A percentile compares a stretch with the other conserved stretches of the same genome.
Conservation (phyloP, 345 rosid species). For the Hevea brasiliensis region DNA sequence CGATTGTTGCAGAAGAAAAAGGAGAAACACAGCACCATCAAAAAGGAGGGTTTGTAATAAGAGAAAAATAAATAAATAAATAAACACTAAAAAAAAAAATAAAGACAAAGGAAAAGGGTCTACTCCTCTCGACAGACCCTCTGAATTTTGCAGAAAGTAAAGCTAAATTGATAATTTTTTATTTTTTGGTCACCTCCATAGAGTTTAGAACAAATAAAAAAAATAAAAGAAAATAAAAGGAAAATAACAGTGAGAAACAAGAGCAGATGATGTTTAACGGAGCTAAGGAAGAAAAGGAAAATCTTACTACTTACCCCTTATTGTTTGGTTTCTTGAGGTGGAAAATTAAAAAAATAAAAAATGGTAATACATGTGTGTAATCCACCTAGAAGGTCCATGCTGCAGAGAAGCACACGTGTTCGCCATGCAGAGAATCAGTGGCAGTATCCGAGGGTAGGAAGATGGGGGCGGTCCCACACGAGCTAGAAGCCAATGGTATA, state of each 20-base stretch:
- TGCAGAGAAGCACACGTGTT: conserved; percentile 28
- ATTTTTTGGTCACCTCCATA: background rate
- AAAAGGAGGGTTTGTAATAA: conserved; percentile 29
- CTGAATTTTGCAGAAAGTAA: conserved; percentile 26
- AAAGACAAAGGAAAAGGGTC: background rate
- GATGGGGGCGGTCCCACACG: conserved; percentile 15
- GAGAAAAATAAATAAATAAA: background rate
- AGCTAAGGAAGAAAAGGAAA: no score
- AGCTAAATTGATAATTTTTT: background rate
- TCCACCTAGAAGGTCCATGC: background rate
- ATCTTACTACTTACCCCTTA: no score
- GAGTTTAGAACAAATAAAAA: background rate
- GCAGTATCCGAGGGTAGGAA: background rate
- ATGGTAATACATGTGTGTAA: background rate
- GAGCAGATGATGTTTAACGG: no score
- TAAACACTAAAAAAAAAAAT: background rate
- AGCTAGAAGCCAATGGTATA: conserved; percentile 23
- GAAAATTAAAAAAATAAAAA: no score
- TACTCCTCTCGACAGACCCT: conserved; percentile 15
- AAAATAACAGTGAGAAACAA: background rate
- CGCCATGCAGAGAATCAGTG: conserved; percentile 28
- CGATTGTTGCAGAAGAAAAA: conserved; percentile 42
- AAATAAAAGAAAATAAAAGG: background rate
- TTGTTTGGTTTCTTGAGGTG: no score
- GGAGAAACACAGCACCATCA: conserved; percentile 41